Evolutionary conservation across 2,329 filamentous ascomycete species (phyloP), one percentile per base, ranked within the genome.

Genomic region (Pseudopyrenochaeta lycopersici): DNA sequence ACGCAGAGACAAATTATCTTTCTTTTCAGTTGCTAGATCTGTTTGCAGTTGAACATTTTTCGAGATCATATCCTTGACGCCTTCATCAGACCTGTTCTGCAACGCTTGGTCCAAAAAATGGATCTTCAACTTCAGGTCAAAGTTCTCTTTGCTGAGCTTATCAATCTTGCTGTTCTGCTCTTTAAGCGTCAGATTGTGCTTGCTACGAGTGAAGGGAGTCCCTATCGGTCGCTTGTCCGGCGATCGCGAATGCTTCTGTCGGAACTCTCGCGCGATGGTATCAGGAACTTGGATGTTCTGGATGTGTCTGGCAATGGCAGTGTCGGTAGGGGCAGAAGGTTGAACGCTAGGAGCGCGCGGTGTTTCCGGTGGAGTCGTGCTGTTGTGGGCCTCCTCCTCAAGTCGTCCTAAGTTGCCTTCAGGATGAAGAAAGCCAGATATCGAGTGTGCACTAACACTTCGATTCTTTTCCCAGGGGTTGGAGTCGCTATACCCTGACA

Each of bases 121-220:
- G 61, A 98, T 60, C 29, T 66, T 66, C 9, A 66, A 52, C 49
- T 66, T 66, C 36, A 99, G 82, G 20, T 92, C 92, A 72, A 98
- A 99, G 40, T 99, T 99, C 75, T 99, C 95, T 77, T 99, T 99
- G 55, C 92, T 96, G 2, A 98, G 83, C 54, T 93, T 88, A 76
- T 99, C 95, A 60, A 99, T 97, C 12, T 94, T 98, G 77, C 90
- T 96, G 72, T 94, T 97, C 76, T 99, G 95, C 76, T 99, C 95
- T 75, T 97, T 98, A 35, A 99, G 80, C 0, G 95, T 98, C 77
- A 99, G 70, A 55, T 76, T 80, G 66, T 70, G 74, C 63, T 76
- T 78, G 58, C 66, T 74, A 6, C 73, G 70, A 14, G 74, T 66
- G 67, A 77, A 67, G 31, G 68, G 74, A 31, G 67, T 77, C 21